Evolutionary conservation across 2,329 filamentous ascomycete genomes (phyloP), one percentile per base, ranked within the genome.

Genomic region (Xylariaceae sp.): DNA sequence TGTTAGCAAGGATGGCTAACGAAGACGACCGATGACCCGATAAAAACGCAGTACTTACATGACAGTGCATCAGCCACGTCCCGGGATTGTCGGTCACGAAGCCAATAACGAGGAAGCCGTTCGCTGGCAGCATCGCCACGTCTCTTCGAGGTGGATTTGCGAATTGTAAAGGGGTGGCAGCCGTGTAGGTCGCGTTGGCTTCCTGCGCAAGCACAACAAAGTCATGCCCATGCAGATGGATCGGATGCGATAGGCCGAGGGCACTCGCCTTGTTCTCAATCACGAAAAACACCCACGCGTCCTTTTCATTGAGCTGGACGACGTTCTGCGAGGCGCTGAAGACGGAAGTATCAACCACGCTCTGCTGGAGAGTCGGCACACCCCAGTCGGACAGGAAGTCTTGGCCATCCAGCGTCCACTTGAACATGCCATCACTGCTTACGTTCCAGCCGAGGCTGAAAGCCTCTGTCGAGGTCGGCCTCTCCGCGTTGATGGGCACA

Each of bases 51-150:
- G n/a, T n/a, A n/a, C n/a, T n/a, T n/a, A n/a, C n/a, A 40, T 59
- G 56, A 41, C 57, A 60, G 43, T 60, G 57, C 54, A 69, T 61
- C n/a, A 71, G 51, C 69, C 69, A 73, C 17, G 64, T 61, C 22
- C 74, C 75, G 0, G 74, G 75, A 49, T 78, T 78, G 54, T 79
- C 69, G 1, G 68, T 64, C 43, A 64, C 50, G 55, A 76, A 78
- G 1, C 67, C 74, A 28, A 79, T 62, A 3, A 69, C 68, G 3
- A 79, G 47, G 53, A 69, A 73, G 0, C 74, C 75, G 12, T 56
- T 56, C 0, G 57, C 61, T 0, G 70, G 69, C 2, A 78, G 53
- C 48, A 70, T 67, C 7, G 68, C 68, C 0, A 68, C 69, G 49
- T 79, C 75, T 19, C 75, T 62, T 1, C 74, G 63, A 1, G 71